These are phyloP conservation scores for Pyrenopolyporus hunteri DNA, from an alignment of 495 filamentous ascomycete genomes.

Conservation along the genomic window DNA sequence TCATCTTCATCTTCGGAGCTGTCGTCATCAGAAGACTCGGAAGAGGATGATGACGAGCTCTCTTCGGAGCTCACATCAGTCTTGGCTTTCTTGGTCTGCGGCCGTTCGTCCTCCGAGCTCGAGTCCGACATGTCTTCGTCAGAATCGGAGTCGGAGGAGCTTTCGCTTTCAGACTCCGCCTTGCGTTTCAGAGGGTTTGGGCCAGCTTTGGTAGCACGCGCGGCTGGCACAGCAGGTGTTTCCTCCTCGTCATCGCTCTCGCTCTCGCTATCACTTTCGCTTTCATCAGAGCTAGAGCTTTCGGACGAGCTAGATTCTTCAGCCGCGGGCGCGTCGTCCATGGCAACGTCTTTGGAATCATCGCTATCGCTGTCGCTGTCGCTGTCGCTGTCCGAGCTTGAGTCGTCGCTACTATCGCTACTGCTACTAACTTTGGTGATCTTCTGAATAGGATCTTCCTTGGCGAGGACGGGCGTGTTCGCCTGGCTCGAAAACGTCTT, in stretches of 20 bases:
- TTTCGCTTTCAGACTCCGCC: conserved; percentile 58
- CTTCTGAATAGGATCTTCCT: conserved; percentile 39
- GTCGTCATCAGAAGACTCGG: conserved; percentile 49
- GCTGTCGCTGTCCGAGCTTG: conserved; percentile 49
- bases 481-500: conserved; percentile 45
- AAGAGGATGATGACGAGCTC: conserved; percentile 36
- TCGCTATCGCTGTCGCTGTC: conserved; percentile 45
- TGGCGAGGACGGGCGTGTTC: conserved; percentile 41
- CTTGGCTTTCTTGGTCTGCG: conserved; percentile 49
- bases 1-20: conserved; percentile 46
- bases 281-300: conserved; percentile 55
- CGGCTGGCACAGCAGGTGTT: conserved; percentile 47
- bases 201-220: conserved; percentile 26
- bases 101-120: conserved; percentile 43
- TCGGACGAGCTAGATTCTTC: conserved; percentile 51
- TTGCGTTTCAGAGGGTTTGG: conserved; percentile 67
- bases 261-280: conserved; percentile 50
- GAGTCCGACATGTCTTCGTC: conserved; percentile 42
- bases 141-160: conserved; percentile 50
- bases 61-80: conserved; percentile 35
- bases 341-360: conserved; percentile 61
- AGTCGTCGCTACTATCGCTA: conserved; percentile 45
- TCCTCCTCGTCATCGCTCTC: conserved; percentile 67
- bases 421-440: conserved; percentile 50
- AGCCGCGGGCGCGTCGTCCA: conserved; percentile 57